These are phyloP conservation scores for Calonectria pauciramosa DNA, from an alignment of 2,329 filamentous ascomycete genomes.

Conservation along the genomic window DNA sequence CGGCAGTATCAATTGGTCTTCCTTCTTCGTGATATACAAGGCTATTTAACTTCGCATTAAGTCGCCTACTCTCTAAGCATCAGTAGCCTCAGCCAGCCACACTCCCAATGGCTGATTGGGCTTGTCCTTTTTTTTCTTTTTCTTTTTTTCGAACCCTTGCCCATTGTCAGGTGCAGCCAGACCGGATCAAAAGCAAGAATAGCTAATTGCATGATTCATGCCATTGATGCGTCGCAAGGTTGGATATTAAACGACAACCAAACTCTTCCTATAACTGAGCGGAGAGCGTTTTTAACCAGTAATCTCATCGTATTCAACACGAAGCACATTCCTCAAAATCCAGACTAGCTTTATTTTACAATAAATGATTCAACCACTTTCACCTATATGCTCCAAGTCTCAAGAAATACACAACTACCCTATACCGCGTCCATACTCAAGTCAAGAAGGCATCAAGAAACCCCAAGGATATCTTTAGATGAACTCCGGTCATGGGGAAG, in stretches of 20 bases:
- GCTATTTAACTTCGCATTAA: not conserved
- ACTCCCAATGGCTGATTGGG: not conserved
- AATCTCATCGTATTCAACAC: not conserved
- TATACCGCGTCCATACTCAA: not conserved
- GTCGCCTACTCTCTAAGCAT: not conserved
- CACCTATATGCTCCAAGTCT: not conserved
- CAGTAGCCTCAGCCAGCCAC: not conserved
- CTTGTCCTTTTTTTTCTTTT: not conserved
- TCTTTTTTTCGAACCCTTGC: not conserved
- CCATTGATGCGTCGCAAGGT: not conserved
- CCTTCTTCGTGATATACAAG: not conserved
- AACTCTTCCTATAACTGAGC: not conserved
- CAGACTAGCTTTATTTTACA: not conserved
- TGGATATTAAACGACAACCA: not conserved
- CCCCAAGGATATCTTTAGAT: not conserved
- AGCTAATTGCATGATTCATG: not conserved
- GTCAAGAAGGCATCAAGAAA: not conserved
- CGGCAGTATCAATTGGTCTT: not conserved
- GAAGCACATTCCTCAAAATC: not conserved
- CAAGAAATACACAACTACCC: not conserved
- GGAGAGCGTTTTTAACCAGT: not conserved
- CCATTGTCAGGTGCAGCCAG: not conserved
- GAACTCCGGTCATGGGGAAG: not conserved
- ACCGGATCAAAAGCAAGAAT: not conserved
- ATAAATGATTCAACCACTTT: not conserved